Base-by-base conservation (phyloP, 169 alveolate genomes). In the Cryptosporidium xiaoi region DNA sequence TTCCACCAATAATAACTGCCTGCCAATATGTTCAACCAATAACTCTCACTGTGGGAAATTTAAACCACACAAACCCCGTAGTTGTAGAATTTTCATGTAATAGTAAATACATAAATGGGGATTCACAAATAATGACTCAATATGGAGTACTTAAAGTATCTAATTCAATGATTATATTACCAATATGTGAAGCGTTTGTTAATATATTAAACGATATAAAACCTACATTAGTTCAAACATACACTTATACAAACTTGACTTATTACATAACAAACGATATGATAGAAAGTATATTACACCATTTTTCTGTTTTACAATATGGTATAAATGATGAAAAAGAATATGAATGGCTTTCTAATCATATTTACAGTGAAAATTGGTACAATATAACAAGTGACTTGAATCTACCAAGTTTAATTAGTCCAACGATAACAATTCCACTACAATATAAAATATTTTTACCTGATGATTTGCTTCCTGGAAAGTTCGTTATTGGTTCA, bases 311-410 rank as follows among this genome's bases (percentile, higher is more conserved):
- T 20, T 31, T 71, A 7, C 53, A 60, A 12, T 62, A 77, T 18
- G 46, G 71, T 60, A 15, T 58, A 50, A 62, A 77, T 24, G 64
- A 71, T 20, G 62, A 36, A 51, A 66, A 64, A 1, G 34, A 44
- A 24, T 31, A 56, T 60, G 64, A 77, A 8, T 77, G 87, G 87
- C 64, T 77, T 24, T 77, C 87, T 8, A 34, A 60, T 34, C 87
- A 77, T 36, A 62, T 77, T 10, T 77, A 60, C 44, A 77, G 87
- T 48, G 77, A 77, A 62, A 40, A 51, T n/a, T 77, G 87, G 87
- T 77, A 77, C 50, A 56, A 77, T 48, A 60, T 77, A 20, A 56
- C 53, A 40, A 40, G 46, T 8, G 87, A 60, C 12, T 66, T 77
- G 24, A 66, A 66, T 12, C 64, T 77, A 18, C 27, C 87, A 18